These are phyloP conservation scores for Sporisorium reilianum DNA, from an alignment of 1,284 basidiomycete genomes.

Conservation along the genomic window DNA sequence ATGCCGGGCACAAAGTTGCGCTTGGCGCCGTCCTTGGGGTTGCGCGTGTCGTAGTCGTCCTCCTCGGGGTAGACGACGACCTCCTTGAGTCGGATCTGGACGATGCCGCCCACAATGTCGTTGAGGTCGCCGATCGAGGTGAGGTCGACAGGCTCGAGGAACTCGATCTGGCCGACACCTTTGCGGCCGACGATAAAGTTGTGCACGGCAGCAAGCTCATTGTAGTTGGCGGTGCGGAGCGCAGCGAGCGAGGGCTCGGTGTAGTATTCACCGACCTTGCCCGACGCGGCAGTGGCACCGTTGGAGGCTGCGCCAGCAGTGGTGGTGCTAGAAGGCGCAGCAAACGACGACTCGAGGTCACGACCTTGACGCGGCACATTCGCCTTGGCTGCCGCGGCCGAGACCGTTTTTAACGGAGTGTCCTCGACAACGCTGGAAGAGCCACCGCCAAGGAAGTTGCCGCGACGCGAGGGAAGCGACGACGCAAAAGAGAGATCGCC, in stretches of 20 bases:
- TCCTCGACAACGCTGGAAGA: conserved; percentile 43
- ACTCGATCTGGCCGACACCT: conserved; percentile 90
- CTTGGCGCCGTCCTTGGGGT: conserved; percentile 61
- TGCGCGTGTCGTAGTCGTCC: conserved; percentile 62
- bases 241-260: conserved; percentile 57
- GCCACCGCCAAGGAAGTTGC: conserved; percentile 36
- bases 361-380: conserved; percentile 44
- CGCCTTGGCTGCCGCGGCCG: conserved; percentile 41
- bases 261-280: conserved; percentile 62
- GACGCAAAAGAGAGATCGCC: conserved; percentile 55
- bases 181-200: conserved; percentile 88
- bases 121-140: conserved; percentile 84
- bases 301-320: conserved; percentile 19
- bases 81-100: conserved; percentile 91
- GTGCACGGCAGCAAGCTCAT: conserved; percentile 76
- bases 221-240: conserved; percentile 57
- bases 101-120: conserved; percentile 85
- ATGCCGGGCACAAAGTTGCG: conserved; percentile 63
- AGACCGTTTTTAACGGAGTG: conserved; percentile 52
- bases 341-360: conserved; percentile 50
- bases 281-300: conserved; percentile 23
- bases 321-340: conserved; percentile 20
- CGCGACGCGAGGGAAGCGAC: conserved; percentile 52
- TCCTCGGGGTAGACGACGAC: conserved; percentile 91
- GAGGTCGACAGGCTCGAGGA: conserved; percentile 87